Evolutionary conservation across 352 stramenopile species (phyloP).

Genomic region (Phytophthora nicotianae): DNA sequence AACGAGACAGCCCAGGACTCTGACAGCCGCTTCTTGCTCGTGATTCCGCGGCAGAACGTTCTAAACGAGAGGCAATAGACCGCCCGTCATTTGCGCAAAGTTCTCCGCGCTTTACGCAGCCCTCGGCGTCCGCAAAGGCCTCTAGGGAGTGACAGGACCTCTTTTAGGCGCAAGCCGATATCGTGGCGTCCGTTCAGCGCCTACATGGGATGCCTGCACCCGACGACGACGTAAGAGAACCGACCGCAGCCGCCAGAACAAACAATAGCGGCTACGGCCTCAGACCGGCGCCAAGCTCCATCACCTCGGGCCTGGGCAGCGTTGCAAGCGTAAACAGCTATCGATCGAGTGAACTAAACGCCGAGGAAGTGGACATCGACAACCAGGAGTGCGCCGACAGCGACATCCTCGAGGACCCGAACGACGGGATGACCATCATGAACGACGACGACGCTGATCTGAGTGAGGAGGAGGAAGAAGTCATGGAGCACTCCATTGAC

Average conservation of each 20-base stretch:
- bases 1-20: background rate
- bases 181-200: constrained; percentile 24
- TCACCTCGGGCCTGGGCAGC: constrained; percentile 23
- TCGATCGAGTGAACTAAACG: constrained; percentile 25
- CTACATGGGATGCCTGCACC: constrained; percentile 59
- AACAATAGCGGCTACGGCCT: constrained; percentile 24
- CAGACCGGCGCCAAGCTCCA: constrained; percentile 17
- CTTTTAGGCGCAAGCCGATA: constrained; percentile 8
- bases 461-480: constrained; percentile 62
- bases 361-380: constrained; percentile 17
- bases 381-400: constrained; percentile 49
- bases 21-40: background rate
- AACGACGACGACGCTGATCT: constrained; percentile 61
- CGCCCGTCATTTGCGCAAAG: constrained; percentile 1
- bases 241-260: constrained; percentile 21
- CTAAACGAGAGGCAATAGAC: constrained; percentile 6
- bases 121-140: background rate
- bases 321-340: constrained; percentile 32
- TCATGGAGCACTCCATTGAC: constrained; percentile 74
- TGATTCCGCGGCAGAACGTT: background rate
- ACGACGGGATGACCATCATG: constrained; percentile 75
- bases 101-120: constrained; percentile 9
- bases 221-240: constrained; percentile 36
- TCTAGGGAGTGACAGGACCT: constrained; percentile 13
- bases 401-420: constrained; percentile 47